A percentile compares a stretch with the other conserved stretches of the same genome.
phyloP scores from a whole-genome alignment of 257 asterid genomes.

The Primulina huaijiensis region DNA sequence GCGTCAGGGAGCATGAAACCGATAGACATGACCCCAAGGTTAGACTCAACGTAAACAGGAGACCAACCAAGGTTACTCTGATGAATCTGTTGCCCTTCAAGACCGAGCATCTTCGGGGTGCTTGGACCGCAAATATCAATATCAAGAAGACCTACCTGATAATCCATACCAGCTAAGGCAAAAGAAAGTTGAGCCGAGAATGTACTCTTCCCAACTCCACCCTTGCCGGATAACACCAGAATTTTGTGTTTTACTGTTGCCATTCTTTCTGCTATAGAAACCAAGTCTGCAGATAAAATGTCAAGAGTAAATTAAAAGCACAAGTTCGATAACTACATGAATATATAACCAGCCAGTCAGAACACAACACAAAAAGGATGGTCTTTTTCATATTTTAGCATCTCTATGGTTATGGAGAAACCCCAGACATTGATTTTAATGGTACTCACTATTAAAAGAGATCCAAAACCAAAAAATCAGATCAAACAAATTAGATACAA shows the following conservation, averaged over 20 bases:
- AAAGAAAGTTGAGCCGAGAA: slow-evolving; percentile 84
- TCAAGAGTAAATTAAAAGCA: background rate
- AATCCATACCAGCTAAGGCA: slow-evolving; percentile 77
- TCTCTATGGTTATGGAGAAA: background rate
- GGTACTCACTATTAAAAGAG: background rate
- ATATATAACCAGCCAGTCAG: background rate
- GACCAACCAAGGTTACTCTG: slow-evolving; percentile 88
- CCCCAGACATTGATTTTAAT: background rate
- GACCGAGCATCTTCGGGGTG: slow-evolving; percentile 85
- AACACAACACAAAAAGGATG: background rate
- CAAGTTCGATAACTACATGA: background rate
- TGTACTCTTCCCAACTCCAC: slow-evolving; percentile 98
- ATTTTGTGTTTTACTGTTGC: slow-evolving; percentile 94
- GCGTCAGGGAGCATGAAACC: slow-evolving; percentile 60
- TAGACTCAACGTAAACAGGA: slow-evolving; percentile 79
- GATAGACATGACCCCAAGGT: slow-evolving; percentile 81
- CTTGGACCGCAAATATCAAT: slow-evolving; percentile 94
- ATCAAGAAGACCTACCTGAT: slow-evolving; percentile 86
- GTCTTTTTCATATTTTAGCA: background rate
- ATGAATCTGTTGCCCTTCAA: slow-evolving; percentile 74
- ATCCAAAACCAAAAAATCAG: background rate
- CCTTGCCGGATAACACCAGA: slow-evolving; percentile 82
- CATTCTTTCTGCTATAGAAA: slow-evolving; percentile 74
- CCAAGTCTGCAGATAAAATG: slow-evolving; percentile 51
- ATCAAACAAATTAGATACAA: background rate